Evolutionary conservation across 2,329 filamentous ascomycete species (phyloP).

Genomic region (Pseudocercospora ulei): DNA sequence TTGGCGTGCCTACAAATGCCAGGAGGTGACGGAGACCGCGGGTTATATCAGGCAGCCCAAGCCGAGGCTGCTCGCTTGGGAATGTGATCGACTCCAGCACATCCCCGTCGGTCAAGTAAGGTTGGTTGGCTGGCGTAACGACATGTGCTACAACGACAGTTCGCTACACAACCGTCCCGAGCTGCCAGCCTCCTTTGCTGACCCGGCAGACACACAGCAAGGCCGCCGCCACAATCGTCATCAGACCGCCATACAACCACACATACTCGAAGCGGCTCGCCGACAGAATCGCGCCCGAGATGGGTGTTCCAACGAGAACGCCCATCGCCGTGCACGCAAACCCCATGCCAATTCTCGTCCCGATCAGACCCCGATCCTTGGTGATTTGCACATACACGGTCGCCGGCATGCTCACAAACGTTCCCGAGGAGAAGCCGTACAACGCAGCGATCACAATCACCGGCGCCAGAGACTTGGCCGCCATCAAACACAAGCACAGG

Average conservation of each 20-base stretch:
- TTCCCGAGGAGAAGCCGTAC: slow-evolving; percentile 45
- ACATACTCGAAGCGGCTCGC: slow-evolving; percentile 37
- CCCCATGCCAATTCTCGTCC: slow-evolving; percentile 48
- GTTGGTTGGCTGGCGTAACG: no score
- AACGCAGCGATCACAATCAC: slow-evolving; percentile 39
- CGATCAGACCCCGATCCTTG: slow-evolving; percentile 39
- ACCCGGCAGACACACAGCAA: slow-evolving; percentile 25
- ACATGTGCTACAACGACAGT: no score
- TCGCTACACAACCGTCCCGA: slow-evolving; percentile 19
- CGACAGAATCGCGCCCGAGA: slow-evolving; percentile 48
- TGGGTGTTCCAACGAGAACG: slow-evolving; percentile 46
- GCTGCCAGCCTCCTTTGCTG: slow-evolving; percentile 26
- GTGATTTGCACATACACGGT: slow-evolving; percentile 41
- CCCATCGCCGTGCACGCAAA: slow-evolving; percentile 46
- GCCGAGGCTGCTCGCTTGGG: no score
- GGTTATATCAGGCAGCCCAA: no score
- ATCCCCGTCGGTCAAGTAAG: no score
- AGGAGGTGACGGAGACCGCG: no score
- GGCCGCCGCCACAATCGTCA: slow-evolving; percentile 25
- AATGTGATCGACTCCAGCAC: no score
- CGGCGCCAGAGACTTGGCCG: slow-evolving; percentile 30
- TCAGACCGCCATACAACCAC: slow-evolving; percentile 40
- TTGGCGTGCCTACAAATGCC: no score
- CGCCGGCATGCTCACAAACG: slow-evolving; percentile 41
- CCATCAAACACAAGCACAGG: slow-evolving; percentile 38